Evolutionary conservation across 208 protist genomes (phyloP).

Genomic region (Trypanosomatidae sp.): DNA sequence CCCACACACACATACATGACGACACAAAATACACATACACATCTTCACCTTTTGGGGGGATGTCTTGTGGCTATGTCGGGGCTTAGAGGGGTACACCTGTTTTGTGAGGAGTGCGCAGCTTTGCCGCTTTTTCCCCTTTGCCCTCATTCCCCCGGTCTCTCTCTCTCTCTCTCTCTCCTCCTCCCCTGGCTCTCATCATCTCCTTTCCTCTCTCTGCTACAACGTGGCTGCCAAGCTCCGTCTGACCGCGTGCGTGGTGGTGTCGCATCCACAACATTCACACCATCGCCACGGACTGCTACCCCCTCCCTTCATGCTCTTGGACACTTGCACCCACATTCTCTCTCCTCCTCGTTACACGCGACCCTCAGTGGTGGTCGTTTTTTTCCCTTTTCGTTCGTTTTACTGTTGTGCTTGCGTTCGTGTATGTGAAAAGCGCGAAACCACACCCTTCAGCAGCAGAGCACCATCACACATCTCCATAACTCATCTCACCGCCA

Average conservation of each 20-base stretch:
- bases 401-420: slow-evolving; percentile 3
- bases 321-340: background rate
- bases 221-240: background rate
- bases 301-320: background rate
- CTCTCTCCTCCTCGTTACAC: background rate
- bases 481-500: background rate
- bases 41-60: background rate
- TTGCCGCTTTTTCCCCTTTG: background rate
- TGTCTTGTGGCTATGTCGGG: background rate
- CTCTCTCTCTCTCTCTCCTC: background rate
- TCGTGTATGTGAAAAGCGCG: background rate
- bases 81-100: background rate
- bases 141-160: background rate
- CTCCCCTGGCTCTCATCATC: background rate
- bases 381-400: background rate
- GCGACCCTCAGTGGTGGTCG: background rate
- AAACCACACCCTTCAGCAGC: background rate
- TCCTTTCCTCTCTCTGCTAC: slow-evolving; percentile 3
- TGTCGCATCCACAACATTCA: background rate
- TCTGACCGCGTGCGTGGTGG: background rate
- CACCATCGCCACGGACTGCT: background rate
- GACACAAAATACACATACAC: background rate
- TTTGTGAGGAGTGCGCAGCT: background rate
- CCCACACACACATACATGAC: background rate
- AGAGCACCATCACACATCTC: background rate